Evolutionary conservation across 148 eudicot genomes (phyloP).

Genomic region (Tetragonia tetragonoides): DNA sequence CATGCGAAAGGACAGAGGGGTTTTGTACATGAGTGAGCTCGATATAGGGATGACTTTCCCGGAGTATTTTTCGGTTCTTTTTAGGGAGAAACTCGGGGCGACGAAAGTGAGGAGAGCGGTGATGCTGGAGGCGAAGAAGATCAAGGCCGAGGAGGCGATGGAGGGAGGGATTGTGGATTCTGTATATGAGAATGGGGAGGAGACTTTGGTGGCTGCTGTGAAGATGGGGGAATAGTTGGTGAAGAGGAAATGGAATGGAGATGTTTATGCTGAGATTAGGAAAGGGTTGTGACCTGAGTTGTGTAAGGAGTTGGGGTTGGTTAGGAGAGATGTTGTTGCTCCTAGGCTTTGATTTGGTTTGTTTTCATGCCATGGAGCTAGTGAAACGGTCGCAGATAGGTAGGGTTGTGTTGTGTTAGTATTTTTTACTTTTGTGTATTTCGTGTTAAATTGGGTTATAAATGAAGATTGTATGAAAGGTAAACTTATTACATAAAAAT

Average conservation of each 20-base stretch:
- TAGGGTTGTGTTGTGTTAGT: neutral
- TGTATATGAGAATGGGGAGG: slow-evolving; percentile 21
- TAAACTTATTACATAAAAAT: too few relatives aligned
- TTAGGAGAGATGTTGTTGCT: slow-evolving; percentile 14
- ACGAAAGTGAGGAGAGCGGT: slow-evolving; percentile 26
- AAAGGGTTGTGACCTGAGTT: slow-evolving; percentile 37
- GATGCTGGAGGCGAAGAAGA: slow-evolving; percentile 28
- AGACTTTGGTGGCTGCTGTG: slow-evolving; percentile 24
- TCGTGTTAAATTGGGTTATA: too few relatives aligned
- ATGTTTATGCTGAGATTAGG: slow-evolving; percentile 43
- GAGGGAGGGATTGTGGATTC: slow-evolving; percentile 28
- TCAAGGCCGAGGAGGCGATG: slow-evolving; percentile 40
- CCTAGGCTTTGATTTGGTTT: slow-evolving; percentile 30
- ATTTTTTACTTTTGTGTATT: too few relatives aligned
- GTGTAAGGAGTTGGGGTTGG: slow-evolving; percentile 31
- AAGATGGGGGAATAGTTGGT: slow-evolving; percentile 27
- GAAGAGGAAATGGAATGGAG: slow-evolving; percentile 38
- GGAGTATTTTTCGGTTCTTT: slow-evolving; percentile 28
- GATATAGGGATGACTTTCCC: slow-evolving; percentile 37
- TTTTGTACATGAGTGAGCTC: slow-evolving; percentile 36
- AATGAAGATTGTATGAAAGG: too few relatives aligned
- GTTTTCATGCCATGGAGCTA: too few relatives aligned
- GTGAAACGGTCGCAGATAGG: neutral
- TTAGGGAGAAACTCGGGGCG: slow-evolving; percentile 28
- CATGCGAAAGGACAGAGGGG: slow-evolving; percentile 32